Evolutionary conservation across 1,139 yeast genomes (phyloP), one percentile per base, ranked within the genome.

Genomic region (Protomyces macrosporus): DNA sequence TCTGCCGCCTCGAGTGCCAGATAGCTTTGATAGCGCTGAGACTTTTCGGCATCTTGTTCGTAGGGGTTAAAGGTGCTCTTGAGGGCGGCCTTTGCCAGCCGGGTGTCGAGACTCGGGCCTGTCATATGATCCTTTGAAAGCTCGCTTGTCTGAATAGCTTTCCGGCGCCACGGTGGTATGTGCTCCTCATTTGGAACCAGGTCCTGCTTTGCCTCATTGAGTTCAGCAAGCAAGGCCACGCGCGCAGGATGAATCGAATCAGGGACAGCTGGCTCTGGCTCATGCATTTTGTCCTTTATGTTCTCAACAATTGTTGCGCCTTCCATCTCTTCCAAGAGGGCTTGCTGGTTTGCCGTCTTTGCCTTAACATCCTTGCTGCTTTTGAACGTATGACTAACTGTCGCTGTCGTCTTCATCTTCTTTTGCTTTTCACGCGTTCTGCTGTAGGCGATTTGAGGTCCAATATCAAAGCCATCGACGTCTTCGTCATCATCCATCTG

Each of bases 51-150:
- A 53, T 68, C 66, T 16, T 65, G 64, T 35, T 64, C 60, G 50
- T 71, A 71, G n/a, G 73, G 73, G 32, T 64, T 30, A 23, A 66
- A 65, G 32, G 65, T 60, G 36, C 67, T 65, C 23, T 65, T 55
- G 30, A 70, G 63, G 9, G 72, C 73, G 4, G 66, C 65, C 10
- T 45, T 36, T 4, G 72, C 73, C 2, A 58, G 57, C 14, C 61
- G 53, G 4, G 58, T 53, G 7, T 67, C 63, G 16, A 70, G 42
- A 32, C 53, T 40, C 7, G 71, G 70, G 30, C 66, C 52, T 34
- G 54, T 59, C 12, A 61, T 55, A 16, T 65, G 64, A 9, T 23
- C 23, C 23, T 23, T 23, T 23, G 23, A 23, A 23, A 23, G 23
- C 23, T 23, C 23, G 23, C 23, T 23, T 23, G 23, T 23, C 23